Evolutionary conservation across 2,329 filamentous ascomycete species (phyloP).

Genomic region (Xylaria sp.): DNA sequence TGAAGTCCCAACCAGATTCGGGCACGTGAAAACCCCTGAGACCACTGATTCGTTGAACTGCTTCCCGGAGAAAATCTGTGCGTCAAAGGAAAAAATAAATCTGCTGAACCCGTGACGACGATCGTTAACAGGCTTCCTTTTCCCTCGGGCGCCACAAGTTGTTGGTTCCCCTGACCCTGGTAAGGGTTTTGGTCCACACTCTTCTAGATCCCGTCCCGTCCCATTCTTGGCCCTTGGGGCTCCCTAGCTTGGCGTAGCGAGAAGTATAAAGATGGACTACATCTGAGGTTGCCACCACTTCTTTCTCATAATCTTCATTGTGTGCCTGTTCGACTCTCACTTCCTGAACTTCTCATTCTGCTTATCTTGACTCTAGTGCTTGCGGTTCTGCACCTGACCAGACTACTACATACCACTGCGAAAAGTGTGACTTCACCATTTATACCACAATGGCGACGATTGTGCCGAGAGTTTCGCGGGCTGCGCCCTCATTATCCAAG

Average conservation of each 20-base stretch:
- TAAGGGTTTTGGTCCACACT: background rate
- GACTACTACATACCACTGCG: background rate
- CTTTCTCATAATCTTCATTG: background rate
- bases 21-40: no score
- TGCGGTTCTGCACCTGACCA: background rate
- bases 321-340: background rate
- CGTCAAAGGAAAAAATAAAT: conserved; percentile 3
- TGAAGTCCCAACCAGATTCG: background rate
- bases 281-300: conserved; percentile 1
- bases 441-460: conserved; percentile 21
- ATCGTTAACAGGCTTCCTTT: conserved; percentile 1
- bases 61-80: background rate
- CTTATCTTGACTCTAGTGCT: background rate
- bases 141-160: background rate
- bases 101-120: conserved; percentile 11
- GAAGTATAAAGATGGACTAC: conserved; percentile 11
- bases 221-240: background rate
- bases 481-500: conserved; percentile 18
- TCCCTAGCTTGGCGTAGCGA: background rate
- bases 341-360: background rate
- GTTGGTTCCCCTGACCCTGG: conserved; percentile 1
- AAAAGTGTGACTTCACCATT: background rate
- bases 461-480: conserved; percentile 20
- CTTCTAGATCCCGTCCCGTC: background rate
- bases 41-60: background rate